A percentile compares a stretch with the other conserved stretches of the same genome.
These are phyloP conservation scores for Stachybotrys echinatus DNA, from an alignment of 2,329 filamentous ascomycete species.

Conservation along the genomic window DNA sequence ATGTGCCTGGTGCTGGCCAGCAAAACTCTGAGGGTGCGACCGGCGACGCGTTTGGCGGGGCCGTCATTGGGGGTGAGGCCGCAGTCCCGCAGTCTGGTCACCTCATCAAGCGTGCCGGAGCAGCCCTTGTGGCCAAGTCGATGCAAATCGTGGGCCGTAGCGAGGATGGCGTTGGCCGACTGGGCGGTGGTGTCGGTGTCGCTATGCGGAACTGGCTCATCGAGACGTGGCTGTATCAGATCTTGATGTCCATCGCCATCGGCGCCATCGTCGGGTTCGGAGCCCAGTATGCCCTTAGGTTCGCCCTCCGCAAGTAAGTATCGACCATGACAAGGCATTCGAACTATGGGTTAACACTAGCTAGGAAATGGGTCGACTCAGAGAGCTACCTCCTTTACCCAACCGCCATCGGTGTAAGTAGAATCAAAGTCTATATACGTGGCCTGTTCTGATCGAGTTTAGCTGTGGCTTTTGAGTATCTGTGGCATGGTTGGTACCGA, in stretches of 20 bases:
- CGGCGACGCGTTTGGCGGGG: not conserved
- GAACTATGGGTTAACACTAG: not conserved
- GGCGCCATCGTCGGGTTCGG: constrained; percentile 45
- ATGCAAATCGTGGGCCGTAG: constrained; percentile 13
- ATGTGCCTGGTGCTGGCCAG: constrained; percentile 20
- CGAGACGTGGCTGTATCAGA: constrained; percentile 56
- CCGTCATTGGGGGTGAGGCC: not conserved
- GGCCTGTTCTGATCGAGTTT: too few relatives aligned
- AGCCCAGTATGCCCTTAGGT: constrained; percentile 40
- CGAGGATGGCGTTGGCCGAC: constrained; percentile 36
- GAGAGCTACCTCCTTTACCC: constrained; percentile 50
- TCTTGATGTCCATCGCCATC: constrained; percentile 46
- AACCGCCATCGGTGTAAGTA: constrained; percentile 35
- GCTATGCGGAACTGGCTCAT: constrained; percentile 53
- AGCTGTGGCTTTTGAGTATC: constrained; percentile 51
- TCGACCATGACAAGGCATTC: not conserved
- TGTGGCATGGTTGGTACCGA: constrained; percentile 53
- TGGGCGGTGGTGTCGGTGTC: constrained; percentile 44
- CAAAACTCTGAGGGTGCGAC: constrained; percentile 5
- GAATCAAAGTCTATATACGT: not conserved
- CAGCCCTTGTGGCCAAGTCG: too few relatives aligned
- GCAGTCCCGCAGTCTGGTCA: not conserved
- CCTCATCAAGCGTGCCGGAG: too few relatives aligned
- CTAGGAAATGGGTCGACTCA: constrained; percentile 48
- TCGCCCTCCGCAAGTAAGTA: constrained; percentile 27